These are phyloP conservation scores for Xylaria bambusicola DNA, from an alignment of 495 filamentous ascomycete genomes.

Conservation along the genomic window DNA sequence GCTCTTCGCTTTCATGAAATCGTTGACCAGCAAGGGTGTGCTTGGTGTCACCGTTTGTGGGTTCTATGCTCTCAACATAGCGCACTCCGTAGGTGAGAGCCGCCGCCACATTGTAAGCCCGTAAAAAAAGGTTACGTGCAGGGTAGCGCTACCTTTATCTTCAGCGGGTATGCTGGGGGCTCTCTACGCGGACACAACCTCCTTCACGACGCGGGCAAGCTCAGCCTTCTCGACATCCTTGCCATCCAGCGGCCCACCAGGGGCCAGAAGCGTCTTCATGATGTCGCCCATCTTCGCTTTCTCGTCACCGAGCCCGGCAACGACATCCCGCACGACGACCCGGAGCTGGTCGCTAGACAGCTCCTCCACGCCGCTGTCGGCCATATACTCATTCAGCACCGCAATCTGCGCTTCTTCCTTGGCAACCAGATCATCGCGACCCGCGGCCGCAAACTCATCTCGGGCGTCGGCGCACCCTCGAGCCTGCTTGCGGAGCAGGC, in stretches of 20 bases:
- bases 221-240: constrained; percentile 39
- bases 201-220: constrained; percentile 36
- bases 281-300: constrained; percentile 29
- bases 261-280: constrained; percentile 40
- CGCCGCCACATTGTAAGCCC: background rate
- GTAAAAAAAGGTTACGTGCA: too few relatives aligned
- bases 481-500: constrained; percentile 50
- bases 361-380: constrained; percentile 43
- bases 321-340: constrained; percentile 36
- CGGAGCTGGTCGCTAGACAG: constrained; percentile 45
- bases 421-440: constrained; percentile 55
- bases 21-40: background rate
- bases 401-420: constrained; percentile 53
- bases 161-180: too few relatives aligned
- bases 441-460: constrained; percentile 50
- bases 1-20: background rate
- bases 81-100: background rate
- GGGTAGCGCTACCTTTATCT: too few relatives aligned
- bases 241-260: constrained; percentile 40
- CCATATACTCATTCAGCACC: constrained; percentile 52
- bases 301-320: constrained; percentile 37
- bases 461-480: constrained; percentile 42
- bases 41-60: background rate
- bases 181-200: constrained; percentile 18
- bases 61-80: background rate